These are phyloP conservation scores for Hypholoma fasciculare DNA, from an alignment of 768 basidiomycete species.

Conservation along the genomic window DNA sequence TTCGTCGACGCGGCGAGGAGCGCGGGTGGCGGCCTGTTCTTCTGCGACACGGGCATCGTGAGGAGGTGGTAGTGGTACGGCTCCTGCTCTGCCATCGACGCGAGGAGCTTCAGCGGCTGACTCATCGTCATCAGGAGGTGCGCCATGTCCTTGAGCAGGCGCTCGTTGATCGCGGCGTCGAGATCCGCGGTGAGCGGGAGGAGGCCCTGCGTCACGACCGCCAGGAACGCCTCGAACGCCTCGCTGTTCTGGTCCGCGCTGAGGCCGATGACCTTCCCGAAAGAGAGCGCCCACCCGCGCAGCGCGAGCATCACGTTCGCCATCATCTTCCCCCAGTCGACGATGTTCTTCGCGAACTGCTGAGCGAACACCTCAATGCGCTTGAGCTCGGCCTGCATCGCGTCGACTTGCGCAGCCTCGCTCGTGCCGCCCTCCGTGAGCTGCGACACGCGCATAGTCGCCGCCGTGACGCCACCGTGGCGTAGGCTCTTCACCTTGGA, in stretches of 20 bases:
- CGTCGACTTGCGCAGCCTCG: constrained; percentile 54
- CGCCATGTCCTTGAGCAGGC: constrained; percentile 58
- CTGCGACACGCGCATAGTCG: constrained; percentile 23
- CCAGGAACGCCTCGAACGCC: constrained; percentile 71
- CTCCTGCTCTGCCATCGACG: constrained; percentile 72
- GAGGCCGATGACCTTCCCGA: constrained; percentile 69
- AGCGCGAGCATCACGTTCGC: constrained; percentile 49
- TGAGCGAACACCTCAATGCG: constrained; percentile 57
- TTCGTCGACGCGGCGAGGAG: constrained; percentile 74
- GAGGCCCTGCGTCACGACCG: constrained; percentile 55
- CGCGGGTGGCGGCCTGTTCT: constrained; percentile 65
- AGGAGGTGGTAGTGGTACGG: constrained; percentile 72
- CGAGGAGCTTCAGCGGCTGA: constrained; percentile 64
- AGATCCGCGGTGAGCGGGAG: constrained; percentile 52
- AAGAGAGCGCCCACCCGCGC: constrained; percentile 61
- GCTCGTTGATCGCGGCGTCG: constrained; percentile 51
- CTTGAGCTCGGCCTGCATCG: constrained; percentile 57
- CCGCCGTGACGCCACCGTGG: constrained; percentile 28
- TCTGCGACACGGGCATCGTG: constrained; percentile 59
- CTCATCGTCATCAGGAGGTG: constrained; percentile 58
- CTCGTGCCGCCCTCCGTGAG: constrained; percentile 12
- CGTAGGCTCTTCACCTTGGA: constrained; percentile 59
- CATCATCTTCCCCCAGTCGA: constrained; percentile 62
- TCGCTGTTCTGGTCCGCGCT: constrained; percentile 47
- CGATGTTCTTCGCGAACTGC: constrained; percentile 58